phyloP scores from a whole-genome alignment of 352 stramenopile genomes.

The Aphanomyces euteiches region DNA sequence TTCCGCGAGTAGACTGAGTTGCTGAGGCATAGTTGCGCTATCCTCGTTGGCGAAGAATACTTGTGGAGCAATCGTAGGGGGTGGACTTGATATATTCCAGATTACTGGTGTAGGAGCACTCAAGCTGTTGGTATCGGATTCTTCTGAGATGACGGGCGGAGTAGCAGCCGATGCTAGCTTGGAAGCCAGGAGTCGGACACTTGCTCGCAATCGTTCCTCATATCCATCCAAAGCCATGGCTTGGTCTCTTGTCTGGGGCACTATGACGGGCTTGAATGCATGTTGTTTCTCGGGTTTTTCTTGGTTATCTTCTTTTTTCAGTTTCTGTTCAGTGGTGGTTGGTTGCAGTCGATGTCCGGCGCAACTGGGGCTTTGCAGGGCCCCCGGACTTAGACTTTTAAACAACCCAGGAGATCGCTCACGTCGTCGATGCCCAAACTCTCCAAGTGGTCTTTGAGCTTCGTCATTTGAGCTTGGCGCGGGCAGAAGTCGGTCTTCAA shows the following conservation, averaged over 20 bases:
- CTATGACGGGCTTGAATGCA: not conserved
- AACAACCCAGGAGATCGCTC: not conserved
- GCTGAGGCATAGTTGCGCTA: not conserved
- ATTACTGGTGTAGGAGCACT: not conserved
- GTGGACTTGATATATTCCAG: not conserved
- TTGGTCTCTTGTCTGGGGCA: not conserved
- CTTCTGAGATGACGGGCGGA: too few relatives aligned
- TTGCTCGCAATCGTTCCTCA: too few relatives aligned
- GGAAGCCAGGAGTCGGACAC: too few relatives aligned
- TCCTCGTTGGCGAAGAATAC: not conserved
- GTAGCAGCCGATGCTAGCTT: too few relatives aligned
- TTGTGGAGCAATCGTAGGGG: not conserved
- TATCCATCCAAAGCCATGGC: too few relatives aligned
- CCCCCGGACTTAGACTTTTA: conserved; percentile 1
- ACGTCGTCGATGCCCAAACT: not conserved
- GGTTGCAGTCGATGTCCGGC: not conserved
- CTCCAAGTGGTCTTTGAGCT: not conserved
- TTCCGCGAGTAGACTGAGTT: not conserved
- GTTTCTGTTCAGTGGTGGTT: not conserved
- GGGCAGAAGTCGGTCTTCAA: not conserved
- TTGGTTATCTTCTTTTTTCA: not conserved
- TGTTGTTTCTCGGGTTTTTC: not conserved
- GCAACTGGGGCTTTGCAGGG: not conserved
- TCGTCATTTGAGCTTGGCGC: not conserved
- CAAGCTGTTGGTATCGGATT: too few relatives aligned